phyloP scores from a whole-genome alignment of 345 rosid species.

The Eucalyptus virginea region DNA sequence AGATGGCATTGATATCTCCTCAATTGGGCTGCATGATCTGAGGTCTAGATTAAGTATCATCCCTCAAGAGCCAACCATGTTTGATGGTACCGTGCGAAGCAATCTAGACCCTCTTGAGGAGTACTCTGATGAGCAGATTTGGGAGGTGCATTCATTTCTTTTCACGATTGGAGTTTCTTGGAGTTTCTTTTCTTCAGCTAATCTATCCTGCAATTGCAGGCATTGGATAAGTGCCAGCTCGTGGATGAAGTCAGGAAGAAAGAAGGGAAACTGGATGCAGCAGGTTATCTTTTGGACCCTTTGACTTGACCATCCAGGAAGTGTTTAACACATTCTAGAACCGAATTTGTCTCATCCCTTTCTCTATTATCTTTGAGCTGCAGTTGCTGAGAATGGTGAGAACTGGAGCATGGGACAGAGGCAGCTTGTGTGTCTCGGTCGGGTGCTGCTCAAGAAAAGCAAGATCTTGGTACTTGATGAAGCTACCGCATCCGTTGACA shows the following conservation, averaged over 20 bases:
- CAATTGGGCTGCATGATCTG: constrained; percentile 75
- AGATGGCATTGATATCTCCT: constrained; percentile 55
- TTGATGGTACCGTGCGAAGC: constrained; percentile 78
- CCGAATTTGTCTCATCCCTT: background rate
- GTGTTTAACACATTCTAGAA: background rate
- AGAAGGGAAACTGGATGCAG: constrained; percentile 58
- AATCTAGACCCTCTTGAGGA: constrained; percentile 92
- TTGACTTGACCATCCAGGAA: background rate
- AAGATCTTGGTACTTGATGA: constrained; percentile 81
- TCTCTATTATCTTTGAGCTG: background rate
- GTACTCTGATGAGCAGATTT: constrained; percentile 70
- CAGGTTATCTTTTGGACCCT: constrained; percentile 13
- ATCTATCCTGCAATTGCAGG: constrained; percentile 21
- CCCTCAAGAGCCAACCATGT: constrained; percentile 97
- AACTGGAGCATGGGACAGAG: constrained; percentile 98
- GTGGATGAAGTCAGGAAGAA: constrained; percentile 80
- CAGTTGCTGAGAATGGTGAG: constrained; percentile 81
- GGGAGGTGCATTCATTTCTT: constrained; percentile 60
- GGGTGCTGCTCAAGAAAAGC: constrained; percentile 74
- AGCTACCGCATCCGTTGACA: constrained; percentile 92
- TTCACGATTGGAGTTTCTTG: background rate
- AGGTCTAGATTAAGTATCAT: constrained; percentile 75
- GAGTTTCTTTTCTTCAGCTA: background rate
- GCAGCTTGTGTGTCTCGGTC: constrained; percentile 76
- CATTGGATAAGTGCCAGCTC: constrained; percentile 88